Conservation (phyloP, 768 basidiomycete genomes). For the Clathrus columnatus region DNA sequence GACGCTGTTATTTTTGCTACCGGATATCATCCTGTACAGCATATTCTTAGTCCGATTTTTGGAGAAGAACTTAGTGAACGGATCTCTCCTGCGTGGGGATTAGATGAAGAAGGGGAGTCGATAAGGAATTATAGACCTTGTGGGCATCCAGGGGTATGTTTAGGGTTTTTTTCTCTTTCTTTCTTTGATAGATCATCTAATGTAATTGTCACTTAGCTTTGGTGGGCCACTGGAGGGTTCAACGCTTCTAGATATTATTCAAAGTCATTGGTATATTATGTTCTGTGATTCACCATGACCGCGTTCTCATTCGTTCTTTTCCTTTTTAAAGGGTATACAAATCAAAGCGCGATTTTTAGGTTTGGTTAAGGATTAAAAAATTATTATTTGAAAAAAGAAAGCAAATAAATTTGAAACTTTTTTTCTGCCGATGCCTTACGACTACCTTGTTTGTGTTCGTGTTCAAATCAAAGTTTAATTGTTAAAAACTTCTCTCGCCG, state of each 20-base stretch:
- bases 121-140: neutral
- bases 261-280: slow-evolving; percentile 31
- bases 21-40: neutral
- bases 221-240: slow-evolving; percentile 25
- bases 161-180: too few relatives aligned
- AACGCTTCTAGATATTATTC: slow-evolving; percentile 24
- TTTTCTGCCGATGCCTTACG: too few relatives aligned
- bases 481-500: too few relatives aligned
- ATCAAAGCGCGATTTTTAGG: slow-evolving; percentile 29
- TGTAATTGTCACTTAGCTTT: slow-evolving; percentile 1
- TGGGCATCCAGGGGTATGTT: neutral
- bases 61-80: neutral
- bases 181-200: too few relatives aligned
- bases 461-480: too few relatives aligned
- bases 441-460: too few relatives aligned
- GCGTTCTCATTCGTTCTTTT: neutral
- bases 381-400: too few relatives aligned
- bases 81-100: neutral
- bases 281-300: neutral
- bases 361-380: neutral
- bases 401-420: too few relatives aligned
- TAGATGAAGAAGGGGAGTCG: slow-evolving; percentile 3
- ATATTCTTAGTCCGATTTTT: neutral
- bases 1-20: slow-evolving; percentile 9
- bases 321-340: slow-evolving; percentile 23